Base-by-base conservation (phyloP, 768 basidiomycete genomes). In the Boletus sp. region DNA sequence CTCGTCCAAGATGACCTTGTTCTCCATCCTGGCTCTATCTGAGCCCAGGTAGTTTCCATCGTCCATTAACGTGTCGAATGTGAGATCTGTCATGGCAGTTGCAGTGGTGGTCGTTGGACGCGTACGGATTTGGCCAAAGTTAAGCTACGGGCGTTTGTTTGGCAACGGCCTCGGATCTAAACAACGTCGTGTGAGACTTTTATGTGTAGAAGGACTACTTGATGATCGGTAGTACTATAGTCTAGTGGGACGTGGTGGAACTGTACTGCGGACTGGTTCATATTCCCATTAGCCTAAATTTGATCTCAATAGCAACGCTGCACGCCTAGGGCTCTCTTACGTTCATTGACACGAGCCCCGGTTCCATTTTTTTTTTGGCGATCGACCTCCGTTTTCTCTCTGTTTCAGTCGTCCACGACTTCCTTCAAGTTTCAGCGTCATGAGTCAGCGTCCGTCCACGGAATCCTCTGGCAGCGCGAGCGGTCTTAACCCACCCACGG, bases 1-100 rank as follows among this genome's bases (percentile, higher is more conserved):
- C 72, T 97, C 94, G 67, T 93, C 90, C 44, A 98, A 79, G 50
- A 98, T 84, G 59, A 88, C 87, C 65, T 88, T 85, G 75, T 93
- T 92, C 70, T 91, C 90, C 48, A 84, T 68, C 61, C 83, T 79
- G 53, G 88, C 90, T 39, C 89, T 75, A 59, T 92, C 89, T 11
- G 87, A 80, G 55, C 86, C 84, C 21, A 83, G 66, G 63, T 87
- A 88, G 67, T 83, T 84, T 9, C 84, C 87, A 79, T 91, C 90
- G 72, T 91, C 88, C 59, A 82, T 76, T 40, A 92, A 79, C 3
- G 80, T 87, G 60, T 92, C 90, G 55, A 83, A 79, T 0, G 88
- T 88, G 56, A 90, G 78, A 60, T 90, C 90, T 2, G 87, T 63
- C 89, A 90, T 90, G 57, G 29, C 10, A 25, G 49, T 33, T 23